Evolutionary conservation across 1,284 basidiomycete species (phyloP).

Genomic region (Trichosporon coremiiforme): DNA sequence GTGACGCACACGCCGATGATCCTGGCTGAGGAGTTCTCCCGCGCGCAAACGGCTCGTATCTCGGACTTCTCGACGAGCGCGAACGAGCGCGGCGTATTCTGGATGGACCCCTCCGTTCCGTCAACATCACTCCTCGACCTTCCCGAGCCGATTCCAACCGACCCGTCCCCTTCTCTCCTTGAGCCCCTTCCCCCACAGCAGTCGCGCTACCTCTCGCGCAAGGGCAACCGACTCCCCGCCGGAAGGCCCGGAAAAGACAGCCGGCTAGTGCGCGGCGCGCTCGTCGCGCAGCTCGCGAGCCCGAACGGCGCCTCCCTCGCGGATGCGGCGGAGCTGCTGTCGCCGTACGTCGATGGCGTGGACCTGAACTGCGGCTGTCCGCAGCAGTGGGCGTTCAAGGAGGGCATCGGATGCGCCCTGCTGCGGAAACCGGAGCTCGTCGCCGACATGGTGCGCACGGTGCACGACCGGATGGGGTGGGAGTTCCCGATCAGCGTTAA

Average conservation of each 20-base stretch:
- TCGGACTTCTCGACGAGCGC: conserved; percentile 62
- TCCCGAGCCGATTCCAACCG: background rate
- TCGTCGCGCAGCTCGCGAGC: conserved; percentile 64
- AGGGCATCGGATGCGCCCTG: conserved; percentile 63
- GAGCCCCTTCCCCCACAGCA: background rate
- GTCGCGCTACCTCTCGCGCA: background rate
- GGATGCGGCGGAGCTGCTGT: conserved; percentile 63
- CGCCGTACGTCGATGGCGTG: conserved; percentile 60
- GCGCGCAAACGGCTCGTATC: conserved; percentile 61
- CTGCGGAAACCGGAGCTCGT: conserved; percentile 64
- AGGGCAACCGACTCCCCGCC: conserved; percentile 39
- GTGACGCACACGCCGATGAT: conserved; percentile 67
- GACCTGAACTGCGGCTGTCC: conserved; percentile 65
- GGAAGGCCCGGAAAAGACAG: conserved; percentile 37
- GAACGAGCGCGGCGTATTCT: conserved; percentile 61
- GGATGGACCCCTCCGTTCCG: conserved; percentile 45
- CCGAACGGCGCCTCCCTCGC: conserved; percentile 60
- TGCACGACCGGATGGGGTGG: conserved; percentile 61
- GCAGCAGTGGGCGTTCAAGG: conserved; percentile 61
- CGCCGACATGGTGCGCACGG: conserved; percentile 61
- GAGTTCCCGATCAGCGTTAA: conserved; percentile 64
- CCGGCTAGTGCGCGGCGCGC: conserved; percentile 58
- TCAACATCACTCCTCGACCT: conserved; percentile 14
- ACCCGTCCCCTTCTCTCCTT: background rate
- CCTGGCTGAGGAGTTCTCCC: conserved; percentile 62